Evolutionary conservation across 108 stramenopile species (phyloP), one percentile per base, ranked within the genome.

Genomic region (Fistulifera solaris): DNA sequence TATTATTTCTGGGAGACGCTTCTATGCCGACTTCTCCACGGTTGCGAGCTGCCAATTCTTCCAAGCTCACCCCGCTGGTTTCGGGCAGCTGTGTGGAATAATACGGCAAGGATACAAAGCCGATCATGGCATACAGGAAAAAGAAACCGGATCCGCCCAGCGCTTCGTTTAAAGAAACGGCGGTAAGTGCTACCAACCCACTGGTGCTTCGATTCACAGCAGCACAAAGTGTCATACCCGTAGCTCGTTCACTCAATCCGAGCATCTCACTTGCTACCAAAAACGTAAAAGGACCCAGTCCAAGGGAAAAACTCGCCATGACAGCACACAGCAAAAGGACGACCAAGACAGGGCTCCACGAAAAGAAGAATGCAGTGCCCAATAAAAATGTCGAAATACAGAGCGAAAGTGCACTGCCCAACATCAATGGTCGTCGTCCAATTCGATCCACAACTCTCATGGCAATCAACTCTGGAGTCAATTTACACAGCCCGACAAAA

Each of bases 241-340:
- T 38, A 2, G 65, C 65, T 24, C 65, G 52, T 52, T 59, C 58
- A 22, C 26, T 27, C 57, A 66, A 15, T 15, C 39, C 49, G 17
- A 66, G 25, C 17, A n/a, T 52, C 41, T 66, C 65, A 26, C 25
- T 28, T 2, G 58, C 65, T 1, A 31, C n/a, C 54, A 56, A 40
- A 44, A 58, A 66, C 25, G 49, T 66, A 52, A 66, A 66, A 2
- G 65, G 65, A n/a, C 65, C 65, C 39, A 66, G 21, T 43, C 58
- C 65, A 10, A 59, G 15, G 15, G 43, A 47, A 41, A 66, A 66
- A 11, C 22, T 25, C 19, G 58, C 58, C 65, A 66, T 66, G 44
- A 66, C 25, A 1, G 49, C 48, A 40, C 65, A 66, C 54, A 66
- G 59, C 19, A 66, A 53, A 2, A 66, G 3, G 23, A 66, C 65